phyloP scores from a whole-genome alignment of 306 rosid species.

The Medicago truncatula region MtrunA17r5.0-ANR NC_053046.1:12940001-12940500 shows the following conservation, averaged over 20 bases:
- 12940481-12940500: conserved; percentile 54
- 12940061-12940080: conserved; percentile 84
- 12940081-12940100: conserved; percentile 87
- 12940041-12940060: conserved; percentile 81
- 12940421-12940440: conserved; percentile 57
- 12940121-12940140: conserved; percentile 56
- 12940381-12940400: conserved; percentile 59
- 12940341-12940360: conserved; percentile 48
- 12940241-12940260: conserved; percentile 92
- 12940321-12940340: conserved; percentile 36
- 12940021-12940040: conserved; percentile 73
- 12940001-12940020: conserved; percentile 85
- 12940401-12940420: conserved; percentile 65
- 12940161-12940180: conserved; percentile 63
- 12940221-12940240: conserved; percentile 64
- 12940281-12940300: conserved; percentile 70
- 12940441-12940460: conserved; percentile 55
- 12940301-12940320: conserved; percentile 54
- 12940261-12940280: conserved; percentile 91
- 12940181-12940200: conserved; percentile 70
- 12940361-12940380: conserved; percentile 48
- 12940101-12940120: conserved; percentile 62
- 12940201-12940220: conserved; percentile 51
- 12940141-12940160: conserved; percentile 61
- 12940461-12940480: conserved; percentile 48